Conservation (phyloP, 2,329 filamentous ascomycete species). For the Fusarium albidum region DNA sequence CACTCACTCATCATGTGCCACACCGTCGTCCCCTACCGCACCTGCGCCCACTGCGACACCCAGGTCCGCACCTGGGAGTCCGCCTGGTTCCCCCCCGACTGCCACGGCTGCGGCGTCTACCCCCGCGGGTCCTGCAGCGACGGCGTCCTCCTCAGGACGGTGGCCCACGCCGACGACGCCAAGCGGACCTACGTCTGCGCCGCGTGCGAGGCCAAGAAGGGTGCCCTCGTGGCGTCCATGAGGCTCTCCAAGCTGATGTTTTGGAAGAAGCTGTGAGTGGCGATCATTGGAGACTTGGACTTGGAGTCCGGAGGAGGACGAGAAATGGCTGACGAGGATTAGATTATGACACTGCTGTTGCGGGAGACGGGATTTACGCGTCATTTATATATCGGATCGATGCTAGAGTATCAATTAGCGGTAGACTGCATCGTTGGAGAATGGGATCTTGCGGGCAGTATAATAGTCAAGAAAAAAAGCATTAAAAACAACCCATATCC, state of each 20-base stretch:
- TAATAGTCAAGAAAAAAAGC: too few relatives aligned
- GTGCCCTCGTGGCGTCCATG: constrained; percentile 12
- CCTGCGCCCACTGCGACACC: constrained; percentile 31
- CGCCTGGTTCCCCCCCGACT: constrained; percentile 29
- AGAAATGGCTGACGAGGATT: too few relatives aligned
- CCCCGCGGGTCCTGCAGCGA: constrained; percentile 27
- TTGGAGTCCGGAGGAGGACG: too few relatives aligned
- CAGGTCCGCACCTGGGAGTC: constrained; percentile 29
- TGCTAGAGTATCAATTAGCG: too few relatives aligned
- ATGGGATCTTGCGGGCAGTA: too few relatives aligned
- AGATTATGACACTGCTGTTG: too few relatives aligned
- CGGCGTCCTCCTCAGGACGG: constrained; percentile 22
- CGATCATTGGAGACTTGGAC: too few relatives aligned
- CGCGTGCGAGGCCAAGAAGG: constrained; percentile 13
- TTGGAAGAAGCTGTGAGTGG: constrained; percentile 13
- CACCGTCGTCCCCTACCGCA: constrained; percentile 26
- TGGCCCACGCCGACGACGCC: constrained; percentile 22
- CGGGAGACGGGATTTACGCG: too few relatives aligned
- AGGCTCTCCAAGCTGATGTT: constrained; percentile 16
- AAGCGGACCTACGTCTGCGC: constrained; percentile 24
- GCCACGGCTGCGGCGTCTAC: constrained; percentile 29
- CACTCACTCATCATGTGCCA: constrained; percentile 24
- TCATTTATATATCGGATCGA: too few relatives aligned
- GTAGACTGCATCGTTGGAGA: too few relatives aligned
- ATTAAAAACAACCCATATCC: too few relatives aligned